phyloP scores from a whole-genome alignment of 2,329 filamentous ascomycete species.

The Pseudogymnoascus verrucosus region DNA sequence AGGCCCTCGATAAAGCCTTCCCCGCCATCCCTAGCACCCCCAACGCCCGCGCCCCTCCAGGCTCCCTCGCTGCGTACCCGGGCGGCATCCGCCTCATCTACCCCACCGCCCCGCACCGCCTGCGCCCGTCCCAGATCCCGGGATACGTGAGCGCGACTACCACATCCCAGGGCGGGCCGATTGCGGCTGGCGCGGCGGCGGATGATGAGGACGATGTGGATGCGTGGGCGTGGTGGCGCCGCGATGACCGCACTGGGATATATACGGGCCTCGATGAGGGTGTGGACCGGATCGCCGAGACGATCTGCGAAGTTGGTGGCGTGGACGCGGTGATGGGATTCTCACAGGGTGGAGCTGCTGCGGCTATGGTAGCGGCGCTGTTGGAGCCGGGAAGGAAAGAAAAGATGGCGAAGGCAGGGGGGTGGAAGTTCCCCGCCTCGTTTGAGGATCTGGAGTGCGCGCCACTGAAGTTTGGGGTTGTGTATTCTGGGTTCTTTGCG shows the following conservation, averaged over 20 bases:
- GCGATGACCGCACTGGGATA: conserved; percentile 51
- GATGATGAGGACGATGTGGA: conserved; percentile 49
- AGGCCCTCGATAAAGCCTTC: conserved; percentile 69
- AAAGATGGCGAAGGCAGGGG: conserved; percentile 39
- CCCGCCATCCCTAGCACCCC: conserved; percentile 47
- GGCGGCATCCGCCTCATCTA: conserved; percentile 50
- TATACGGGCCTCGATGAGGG: conserved; percentile 67
- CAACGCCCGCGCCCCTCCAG: conserved; percentile 43
- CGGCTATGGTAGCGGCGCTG: conserved; percentile 63
- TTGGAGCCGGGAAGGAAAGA: conserved; percentile 49
- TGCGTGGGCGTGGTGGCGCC: conserved; percentile 77
- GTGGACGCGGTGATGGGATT: conserved; percentile 78
- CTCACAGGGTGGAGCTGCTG: conserved; percentile 67
- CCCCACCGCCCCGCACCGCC: conserved; percentile 59
- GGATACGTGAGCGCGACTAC: conserved; percentile 44
- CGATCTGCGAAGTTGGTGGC: conserved; percentile 55
- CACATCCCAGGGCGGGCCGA: conserved; percentile 9
- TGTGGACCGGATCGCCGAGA: conserved; percentile 51
- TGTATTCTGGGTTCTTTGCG: conserved; percentile 71
- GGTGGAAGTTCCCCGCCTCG: conserved; percentile 43
- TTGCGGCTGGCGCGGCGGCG: conserved; percentile 32
- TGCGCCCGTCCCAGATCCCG: conserved; percentile 59
- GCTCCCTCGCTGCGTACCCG: conserved; percentile 36
- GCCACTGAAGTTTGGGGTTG: conserved; percentile 61
- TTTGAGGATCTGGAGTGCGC: conserved; percentile 37